These are phyloP conservation scores for Carex littledalei DNA, from an alignment of 176 grass and related monocot species.

Conservation along the genomic window DNA sequence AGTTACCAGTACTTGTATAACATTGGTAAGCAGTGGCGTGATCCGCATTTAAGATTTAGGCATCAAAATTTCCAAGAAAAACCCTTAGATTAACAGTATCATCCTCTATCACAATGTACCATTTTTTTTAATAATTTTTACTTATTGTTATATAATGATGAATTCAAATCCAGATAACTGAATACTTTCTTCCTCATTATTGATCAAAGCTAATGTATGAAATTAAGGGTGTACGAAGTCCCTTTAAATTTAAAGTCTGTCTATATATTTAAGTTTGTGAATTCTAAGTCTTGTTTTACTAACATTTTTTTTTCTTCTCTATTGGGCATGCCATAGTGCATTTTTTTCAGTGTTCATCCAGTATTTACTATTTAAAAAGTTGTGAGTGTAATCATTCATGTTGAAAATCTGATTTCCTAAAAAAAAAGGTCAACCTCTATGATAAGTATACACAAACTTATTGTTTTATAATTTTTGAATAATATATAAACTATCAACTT, in stretches of 20 bases:
- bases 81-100: not conserved
- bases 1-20: not conserved
- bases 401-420: not conserved
- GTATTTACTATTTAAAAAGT: not conserved
- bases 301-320: not conserved
- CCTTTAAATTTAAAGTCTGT: not conserved
- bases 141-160: not conserved
- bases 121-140: not conserved
- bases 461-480: not conserved
- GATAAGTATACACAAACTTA: not conserved
- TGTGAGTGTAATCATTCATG: not conserved
- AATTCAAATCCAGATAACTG: not conserved
- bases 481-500: not conserved
- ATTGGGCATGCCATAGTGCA: not conserved
- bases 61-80: too few species aligned
- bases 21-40: too few species aligned
- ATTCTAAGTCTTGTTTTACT: not conserved
- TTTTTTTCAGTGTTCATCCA: not conserved
- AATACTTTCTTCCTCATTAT: not conserved
- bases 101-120: not conserved
- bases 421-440: not conserved
- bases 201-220: not conserved
- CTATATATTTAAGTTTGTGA: not conserved
- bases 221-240: not conserved
- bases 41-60: too few species aligned